Base-by-base conservation (phyloP, 768 basidiomycete species). In the Naganishia vishniacii region DNA sequence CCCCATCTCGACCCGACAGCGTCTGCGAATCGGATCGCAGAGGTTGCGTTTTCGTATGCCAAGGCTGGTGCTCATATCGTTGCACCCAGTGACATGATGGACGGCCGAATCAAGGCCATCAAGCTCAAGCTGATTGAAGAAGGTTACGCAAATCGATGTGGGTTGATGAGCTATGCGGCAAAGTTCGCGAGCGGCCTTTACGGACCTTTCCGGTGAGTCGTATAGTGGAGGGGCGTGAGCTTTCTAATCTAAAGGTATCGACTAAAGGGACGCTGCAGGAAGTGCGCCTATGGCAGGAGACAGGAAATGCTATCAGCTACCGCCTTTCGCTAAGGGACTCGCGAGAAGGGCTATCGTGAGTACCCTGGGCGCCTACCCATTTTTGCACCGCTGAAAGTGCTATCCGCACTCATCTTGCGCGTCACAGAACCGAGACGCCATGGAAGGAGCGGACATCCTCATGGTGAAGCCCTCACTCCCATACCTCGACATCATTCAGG, bases 81-180 rank as follows among this genome's bases (percentile, higher is more conserved):
- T 63, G 95, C 95, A 1, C 95, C 95, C 7, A 95, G 92, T 72
- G 95, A 98, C 77, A 99, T 99, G 95, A 98, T 98, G 92, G 95
- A 99, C 74, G 95, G 94, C 0, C 82, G 94, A 20, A 85, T 99
- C 67, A 85, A 84, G 67, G 85, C 85, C 15, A 98, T 99, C 79
- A 99, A 99, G 77, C 81, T 84, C 40, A 83, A 81, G 3, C 80
- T 99, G 61, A 89, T 97, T 65, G 86, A 89, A 65, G 83, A 83
- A 45, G 91, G 91, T 18, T 81, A 85, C 47, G 92, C 86, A 9
- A 98, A 97, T 79, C 84, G 84, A 72, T 91, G 89, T 76, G 87
- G 88, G 6, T 81, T 99, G 58, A 98, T 99, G 95, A 86, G 87
- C 47, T 99, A 99, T 75, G 89, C 90, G 9, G 95, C 95, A 66